Evolutionary conservation across 2,329 filamentous ascomycete species (phyloP), one percentile per base, ranked within the genome.

Genomic region (Pseudocercospora crystallina): DNA sequence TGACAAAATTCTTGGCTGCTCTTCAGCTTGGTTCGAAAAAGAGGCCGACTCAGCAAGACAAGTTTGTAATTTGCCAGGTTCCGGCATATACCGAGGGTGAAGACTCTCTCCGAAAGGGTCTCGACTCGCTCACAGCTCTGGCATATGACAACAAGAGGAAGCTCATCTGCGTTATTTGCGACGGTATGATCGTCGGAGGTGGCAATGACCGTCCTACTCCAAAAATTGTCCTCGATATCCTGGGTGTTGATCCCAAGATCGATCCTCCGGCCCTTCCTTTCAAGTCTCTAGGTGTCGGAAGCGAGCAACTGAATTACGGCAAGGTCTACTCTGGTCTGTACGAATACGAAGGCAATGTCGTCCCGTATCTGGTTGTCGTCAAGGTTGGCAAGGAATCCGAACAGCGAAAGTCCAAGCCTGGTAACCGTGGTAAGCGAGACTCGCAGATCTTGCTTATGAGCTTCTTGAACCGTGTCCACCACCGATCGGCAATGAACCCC

Each of bases 101-200:
- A 76, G 94, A 99, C 64, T 92, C 91, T 3, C 77, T 99, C 8
- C 81, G 94, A 48, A 95, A 96, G 67, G 92, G 90, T 45, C 79
- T 99, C 2, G 94, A 99, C 69, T 97, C 94, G 1, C 80, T 97
- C 52, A 96, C 94, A 12, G 90, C 91, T 10, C 80, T 99, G 12
- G 87, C 95, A 61, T 99, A 99, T 63, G 94, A 99, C 73, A 96
- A 99, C 74, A 99, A 99, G 77, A 82, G 94, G 57, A 99, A 99
- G 74, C 82, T 99, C 20, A 92, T 99, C 59, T 94, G 86, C 63
- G 89, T 99, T 54, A 89, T 99, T 61, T 99, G 94, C 67, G 94
- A 99, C 65, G 94, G 94, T 73, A 89, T 96, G 78, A 95, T 97
- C 69, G 89, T 96, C 38, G 94, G 94, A 76, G 85, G 87, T 62